A percentile compares a stretch with the other conserved stretches of the same genome.
These are phyloP conservation scores for Adenanthera pavonina DNA, from an alignment of 306 rosid genomes.

Conservation along the genomic window DNA sequence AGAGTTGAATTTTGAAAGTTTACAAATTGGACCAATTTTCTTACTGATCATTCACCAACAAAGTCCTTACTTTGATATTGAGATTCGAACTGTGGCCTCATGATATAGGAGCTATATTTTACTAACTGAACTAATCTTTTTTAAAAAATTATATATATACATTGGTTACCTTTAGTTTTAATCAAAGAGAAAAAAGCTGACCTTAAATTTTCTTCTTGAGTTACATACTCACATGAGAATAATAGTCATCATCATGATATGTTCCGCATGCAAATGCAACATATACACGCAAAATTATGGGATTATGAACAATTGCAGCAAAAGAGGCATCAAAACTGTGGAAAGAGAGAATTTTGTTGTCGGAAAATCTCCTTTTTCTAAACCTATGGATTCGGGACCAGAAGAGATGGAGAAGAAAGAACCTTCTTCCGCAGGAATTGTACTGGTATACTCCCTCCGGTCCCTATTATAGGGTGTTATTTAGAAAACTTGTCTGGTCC, in stretches of 20 bases:
- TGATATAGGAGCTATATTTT: background rate
- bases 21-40: too few species aligned
- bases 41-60: background rate
- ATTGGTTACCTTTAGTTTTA: background rate
- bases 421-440: constrained; percentile 45
- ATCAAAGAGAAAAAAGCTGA: background rate
- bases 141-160: background rate
- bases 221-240: background rate
- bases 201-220: background rate
- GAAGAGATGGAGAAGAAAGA: constrained; percentile 18
- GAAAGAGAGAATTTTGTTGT: constrained; percentile 6
- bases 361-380: constrained; percentile 30
- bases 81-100: background rate
- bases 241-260: background rate
- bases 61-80: background rate
- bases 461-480: too few species aligned
- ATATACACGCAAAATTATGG: background rate
- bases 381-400: background rate
- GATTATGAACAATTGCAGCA: constrained; percentile 16
- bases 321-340: constrained; percentile 33
- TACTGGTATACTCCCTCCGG: too few species aligned
- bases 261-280: constrained; percentile 20
- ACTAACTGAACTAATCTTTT: background rate
- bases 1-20: too few species aligned
- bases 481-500: too few species aligned